Percentiles rank a stretch among this genome's conserved stretches.
Evolutionary conservation across 2,329 filamentous ascomycete species (phyloP).

Genomic region (Xylariaceae sp.): DNA sequence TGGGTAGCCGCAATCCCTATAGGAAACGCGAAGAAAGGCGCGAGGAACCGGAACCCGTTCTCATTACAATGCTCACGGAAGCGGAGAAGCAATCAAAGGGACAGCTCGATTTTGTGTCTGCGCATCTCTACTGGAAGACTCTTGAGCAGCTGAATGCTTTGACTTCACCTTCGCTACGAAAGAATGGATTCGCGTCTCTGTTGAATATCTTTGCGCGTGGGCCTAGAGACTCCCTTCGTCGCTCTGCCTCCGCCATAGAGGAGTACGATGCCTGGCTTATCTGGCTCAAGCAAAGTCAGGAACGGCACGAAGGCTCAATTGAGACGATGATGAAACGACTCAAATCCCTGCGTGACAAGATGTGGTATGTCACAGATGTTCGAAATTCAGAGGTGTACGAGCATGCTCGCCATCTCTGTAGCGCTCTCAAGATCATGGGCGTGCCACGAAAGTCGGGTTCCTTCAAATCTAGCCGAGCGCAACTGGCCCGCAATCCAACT

Average conservation of each 20-base stretch:
- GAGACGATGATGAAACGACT: conserved; percentile 73
- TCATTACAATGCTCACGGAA: conserved; percentile 72
- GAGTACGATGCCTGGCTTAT: conserved; percentile 80
- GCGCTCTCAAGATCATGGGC: conserved; percentile 89
- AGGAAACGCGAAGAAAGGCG: conserved; percentile 36
- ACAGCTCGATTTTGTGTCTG: conserved; percentile 77
- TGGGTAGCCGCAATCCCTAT: conserved; percentile 59
- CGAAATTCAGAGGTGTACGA: conserved; percentile 86
- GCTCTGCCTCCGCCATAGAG: conserved; percentile 69
- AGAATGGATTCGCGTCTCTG: conserved; percentile 68
- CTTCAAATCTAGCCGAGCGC: conserved; percentile 49
- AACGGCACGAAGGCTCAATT: conserved; percentile 70
- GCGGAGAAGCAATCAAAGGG: conserved; percentile 75
- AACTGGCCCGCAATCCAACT: conserved; percentile 45
- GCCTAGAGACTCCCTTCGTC: conserved; percentile 65
- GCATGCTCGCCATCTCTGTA: conserved; percentile 79
- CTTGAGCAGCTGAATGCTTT: conserved; percentile 68
- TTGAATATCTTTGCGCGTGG: conserved; percentile 72
- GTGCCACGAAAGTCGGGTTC: conserved; percentile 56
- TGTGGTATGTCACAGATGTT: conserved; percentile 98
- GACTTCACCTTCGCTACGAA: conserved; percentile 58
- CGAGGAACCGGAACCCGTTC: conserved; percentile 46
- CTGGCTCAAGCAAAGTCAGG: conserved; percentile 79
- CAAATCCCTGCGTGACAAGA: conserved; percentile 82
- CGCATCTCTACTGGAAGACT: conserved; percentile 83